phyloP scores from a whole-genome alignment of 1,284 basidiomycete genomes.

The Chalciporus sp. region DNA sequence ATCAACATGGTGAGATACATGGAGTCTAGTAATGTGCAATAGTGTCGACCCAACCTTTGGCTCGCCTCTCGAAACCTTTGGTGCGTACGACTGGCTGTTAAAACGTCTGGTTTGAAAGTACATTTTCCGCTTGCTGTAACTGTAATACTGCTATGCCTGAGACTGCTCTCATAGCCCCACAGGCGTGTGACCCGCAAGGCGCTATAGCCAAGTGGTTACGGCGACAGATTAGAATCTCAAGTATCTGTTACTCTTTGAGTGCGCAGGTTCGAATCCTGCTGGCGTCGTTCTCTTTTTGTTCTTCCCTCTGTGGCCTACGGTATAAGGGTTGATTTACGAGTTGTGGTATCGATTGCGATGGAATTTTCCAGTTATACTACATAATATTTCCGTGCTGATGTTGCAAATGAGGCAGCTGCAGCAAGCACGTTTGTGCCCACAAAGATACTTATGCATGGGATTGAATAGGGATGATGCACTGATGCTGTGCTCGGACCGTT shows the following conservation, averaged over 20 bases:
- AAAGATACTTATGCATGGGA: neutral
- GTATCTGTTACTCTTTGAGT: constrained; percentile 39
- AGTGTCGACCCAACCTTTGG: no score
- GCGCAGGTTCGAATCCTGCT: constrained; percentile 46
- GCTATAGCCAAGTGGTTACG: constrained; percentile 62
- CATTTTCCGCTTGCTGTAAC: no score
- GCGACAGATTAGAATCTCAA: constrained; percentile 55
- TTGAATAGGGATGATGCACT: neutral
- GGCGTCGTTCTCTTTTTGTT: constrained; percentile 29
- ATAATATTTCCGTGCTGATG: neutral
- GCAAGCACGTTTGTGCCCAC: neutral
- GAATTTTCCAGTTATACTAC: no score
- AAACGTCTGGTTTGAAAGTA: no score
- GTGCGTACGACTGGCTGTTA: no score
- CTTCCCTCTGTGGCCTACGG: neutral
- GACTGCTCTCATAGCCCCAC: neutral
- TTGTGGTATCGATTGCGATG: neutral
- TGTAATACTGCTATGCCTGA: no score
- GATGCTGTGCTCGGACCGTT: constrained; percentile 27
- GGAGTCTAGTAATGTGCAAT: no score
- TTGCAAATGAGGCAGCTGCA: neutral
- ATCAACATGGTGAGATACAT: no score
- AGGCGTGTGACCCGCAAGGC: constrained; percentile 15
- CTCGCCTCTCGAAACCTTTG: no score
- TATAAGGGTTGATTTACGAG: neutral